Conservation (phyloP, 1,139 yeast genomes). For the Blastobotrys illinoisensis region DNA sequence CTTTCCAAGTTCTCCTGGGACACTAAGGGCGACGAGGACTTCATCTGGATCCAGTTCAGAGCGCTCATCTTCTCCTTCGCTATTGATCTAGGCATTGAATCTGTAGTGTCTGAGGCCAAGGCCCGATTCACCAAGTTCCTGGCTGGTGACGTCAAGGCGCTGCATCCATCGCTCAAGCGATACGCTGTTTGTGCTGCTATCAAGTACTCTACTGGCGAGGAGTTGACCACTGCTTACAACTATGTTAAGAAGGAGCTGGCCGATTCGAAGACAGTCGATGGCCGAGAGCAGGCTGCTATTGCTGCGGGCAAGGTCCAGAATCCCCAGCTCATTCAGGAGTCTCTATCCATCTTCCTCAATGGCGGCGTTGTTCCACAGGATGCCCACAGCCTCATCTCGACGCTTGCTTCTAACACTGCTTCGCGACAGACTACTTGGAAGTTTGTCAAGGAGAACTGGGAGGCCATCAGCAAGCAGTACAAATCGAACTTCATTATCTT, state of each 20-base stretch:
- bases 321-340: constrained; percentile 34
- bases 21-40: constrained; percentile 36
- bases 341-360: constrained; percentile 39
- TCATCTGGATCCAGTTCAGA: constrained; percentile 47
- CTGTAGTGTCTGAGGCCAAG: constrained; percentile 44
- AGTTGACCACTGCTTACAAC: constrained; percentile 40
- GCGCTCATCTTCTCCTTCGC: constrained; percentile 48
- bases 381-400: constrained; percentile 51
- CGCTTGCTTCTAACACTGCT: constrained; percentile 47
- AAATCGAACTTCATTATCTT: constrained; percentile 55
- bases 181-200: constrained; percentile 52
- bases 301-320: constrained; percentile 57
- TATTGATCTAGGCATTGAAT: constrained; percentile 46
- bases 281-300: constrained; percentile 57
- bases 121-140: constrained; percentile 39
- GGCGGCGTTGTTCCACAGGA: constrained; percentile 63
- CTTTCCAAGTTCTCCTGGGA: constrained; percentile 38
- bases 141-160: constrained; percentile 32
- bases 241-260: constrained; percentile 46
- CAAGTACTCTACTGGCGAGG: constrained; percentile 36
- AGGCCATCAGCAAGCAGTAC: constrained; percentile 41
- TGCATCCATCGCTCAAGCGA: constrained; percentile 53
- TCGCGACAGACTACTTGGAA: constrained; percentile 51
- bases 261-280: constrained; percentile 58
- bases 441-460: constrained; percentile 52